Base-by-base conservation (phyloP, 768 basidiomycete species). In the Mycena floridula region DNA sequence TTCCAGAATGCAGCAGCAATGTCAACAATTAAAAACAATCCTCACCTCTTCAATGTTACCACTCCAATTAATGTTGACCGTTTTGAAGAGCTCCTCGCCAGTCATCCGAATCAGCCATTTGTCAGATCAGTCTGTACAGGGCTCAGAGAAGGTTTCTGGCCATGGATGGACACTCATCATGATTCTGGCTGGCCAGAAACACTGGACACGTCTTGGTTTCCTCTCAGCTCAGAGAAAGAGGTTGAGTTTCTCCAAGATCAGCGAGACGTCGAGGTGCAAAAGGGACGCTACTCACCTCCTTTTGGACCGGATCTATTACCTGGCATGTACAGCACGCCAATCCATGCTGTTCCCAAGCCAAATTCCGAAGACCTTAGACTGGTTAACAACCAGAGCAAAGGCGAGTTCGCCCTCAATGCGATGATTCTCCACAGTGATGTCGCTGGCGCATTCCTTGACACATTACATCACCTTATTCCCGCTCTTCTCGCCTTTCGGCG, bases 101-200 rank as follows among this genome's bases (percentile, higher is more conserved):
- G 13, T 0, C 72, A 73, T 45, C 69, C 69, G 0, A 74, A 72
- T 27, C 57, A 44, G 0, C 37, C 51, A 0, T 60, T 70, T 12
- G 65, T 72, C 0, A 4, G 37, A 0, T 71, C 63, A 0, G 61
- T 71, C 0, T 49, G 51, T 7, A 4, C 21, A 0, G 58, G 63
- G 0, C 46, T 74, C 0, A 39, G 50, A 0, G 44, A 65, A 0
- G 71, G 71, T 2, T 72, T 30, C 16, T 30, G 28, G 28, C 28
- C 28, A 9, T 30, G 28, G 16, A 16, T 16, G 9, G 28, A 30
- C 16, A 30, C 28, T 30, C 28, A n/a, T n/a, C n/a, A n/a, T n/a
- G n/a, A n/a, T n/a, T n/a, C n/a, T n/a, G n/a, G n/a, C n/a, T n/a
- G n/a, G n/a, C n/a, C n/a, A n/a, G 25, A 23, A 2, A 49, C 20